Base-by-base conservation (phyloP, 805 yeast species). In the Lipomyces mesembrius region DNA sequence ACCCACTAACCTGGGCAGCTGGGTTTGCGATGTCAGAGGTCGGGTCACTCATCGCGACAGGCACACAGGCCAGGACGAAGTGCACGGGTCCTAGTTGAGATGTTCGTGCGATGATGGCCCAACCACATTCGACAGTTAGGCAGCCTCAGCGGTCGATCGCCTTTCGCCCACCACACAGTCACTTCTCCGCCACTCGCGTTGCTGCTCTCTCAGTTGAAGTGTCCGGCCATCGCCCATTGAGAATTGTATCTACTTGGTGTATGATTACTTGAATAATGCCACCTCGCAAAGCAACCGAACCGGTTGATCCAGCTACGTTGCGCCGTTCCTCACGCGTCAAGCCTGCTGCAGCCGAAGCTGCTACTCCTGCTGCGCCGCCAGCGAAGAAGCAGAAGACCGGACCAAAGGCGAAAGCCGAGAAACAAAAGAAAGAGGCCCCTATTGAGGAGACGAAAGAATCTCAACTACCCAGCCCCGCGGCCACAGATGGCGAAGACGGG, bases 261-360 rank as follows among this genome's bases (percentile, higher is more conserved):
- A 3, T 17, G 14, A n/a, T 2, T 52, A 22, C 49, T 11, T 34
- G n/a, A 14, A 32, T 14, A 32, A 66, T 66, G 69, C 66, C 66
- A 17, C 63, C 66, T n/a, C 53, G 59, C 37, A 67, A 67, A 58
- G 32, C 35, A 14, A 57, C n/a, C 14, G 60, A 27, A 20, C 61
- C 65, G 3, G 46, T 52, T 34, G 70, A 63, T 49, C 59, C 63
- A 9, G 22, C 63, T 25, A 25, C 66, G 9, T 63, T 67, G n/a
- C 64, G 70, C 14, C 67, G 70, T 35, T 67, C 70, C 34, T 59
- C 67, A 22, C 59, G 70, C 29, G 54, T 20, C 32, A 61, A 27
- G 46, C 14, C 20, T 5, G 12, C 57, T 17, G 53, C 39, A 29
- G 34, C 60, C 3, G 20, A 66, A 9, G 29, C 67, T 14, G 39